These are phyloP conservation scores for Golubevia pallescens DNA, from an alignment of 1,284 basidiomycete genomes.

Conservation along the genomic window DNA sequence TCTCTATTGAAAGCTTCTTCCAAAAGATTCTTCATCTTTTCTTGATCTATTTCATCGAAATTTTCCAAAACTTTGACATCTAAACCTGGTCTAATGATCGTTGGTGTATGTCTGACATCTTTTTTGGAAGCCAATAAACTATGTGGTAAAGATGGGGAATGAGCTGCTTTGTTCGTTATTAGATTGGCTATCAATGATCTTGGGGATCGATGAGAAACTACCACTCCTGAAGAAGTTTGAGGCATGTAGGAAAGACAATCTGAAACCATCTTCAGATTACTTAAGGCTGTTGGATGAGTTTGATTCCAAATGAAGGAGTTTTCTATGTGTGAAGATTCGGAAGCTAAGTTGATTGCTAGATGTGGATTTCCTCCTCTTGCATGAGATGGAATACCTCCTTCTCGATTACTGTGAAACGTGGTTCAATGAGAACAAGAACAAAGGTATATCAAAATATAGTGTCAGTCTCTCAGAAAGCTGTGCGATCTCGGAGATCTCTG, in stretches of 20 bases:
- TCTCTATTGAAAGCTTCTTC: slow-evolving; percentile 47
- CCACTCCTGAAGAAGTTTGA: slow-evolving; percentile 48
- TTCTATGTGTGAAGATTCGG: slow-evolving; percentile 57
- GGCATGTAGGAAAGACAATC: slow-evolving; percentile 63
- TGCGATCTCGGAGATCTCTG: neutral
- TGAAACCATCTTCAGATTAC: slow-evolving; percentile 49
- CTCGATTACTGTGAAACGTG: slow-evolving; percentile 35
- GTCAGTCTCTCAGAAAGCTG: neutral
- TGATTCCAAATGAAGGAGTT: slow-evolving; percentile 53
- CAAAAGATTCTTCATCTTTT: slow-evolving; percentile 44
- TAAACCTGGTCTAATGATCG: slow-evolving; percentile 56
- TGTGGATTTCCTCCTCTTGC: slow-evolving; percentile 60
- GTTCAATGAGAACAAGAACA: neutral
- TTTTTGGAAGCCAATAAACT: slow-evolving; percentile 44
- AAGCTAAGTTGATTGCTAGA: slow-evolving; percentile 59
- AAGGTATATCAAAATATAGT: neutral
- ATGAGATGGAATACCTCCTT: slow-evolving; percentile 62
- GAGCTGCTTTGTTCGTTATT: slow-evolving; percentile 64
- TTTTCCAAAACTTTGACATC: slow-evolving; percentile 46
- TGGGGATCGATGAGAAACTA: slow-evolving; percentile 61
- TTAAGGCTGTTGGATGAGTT: slow-evolving; percentile 52
- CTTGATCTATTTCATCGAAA: slow-evolving; percentile 34
- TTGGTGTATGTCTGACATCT: slow-evolving; percentile 59
- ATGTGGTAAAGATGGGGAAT: slow-evolving; percentile 55
- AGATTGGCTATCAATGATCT: slow-evolving; percentile 60